Conservation (phyloP, 2,329 filamentous ascomycete species). For the Fusarium goolgardi region DNA sequence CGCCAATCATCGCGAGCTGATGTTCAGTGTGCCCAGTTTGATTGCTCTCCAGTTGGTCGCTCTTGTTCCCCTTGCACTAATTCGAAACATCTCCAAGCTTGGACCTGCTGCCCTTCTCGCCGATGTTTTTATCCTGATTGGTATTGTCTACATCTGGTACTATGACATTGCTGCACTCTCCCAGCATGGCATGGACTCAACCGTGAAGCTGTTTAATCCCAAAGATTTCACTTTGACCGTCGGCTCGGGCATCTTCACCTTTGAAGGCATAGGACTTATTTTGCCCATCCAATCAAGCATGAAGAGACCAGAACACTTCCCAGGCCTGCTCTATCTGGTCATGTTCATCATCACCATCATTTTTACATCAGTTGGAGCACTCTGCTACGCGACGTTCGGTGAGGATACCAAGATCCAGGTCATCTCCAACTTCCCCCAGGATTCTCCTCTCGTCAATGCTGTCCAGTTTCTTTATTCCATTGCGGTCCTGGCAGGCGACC, state of each 20-base stretch:
- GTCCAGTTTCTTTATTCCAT: constrained; percentile 80
- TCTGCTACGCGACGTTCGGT: constrained; percentile 81
- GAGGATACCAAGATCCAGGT: constrained; percentile 76
- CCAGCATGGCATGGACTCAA: constrained; percentile 66
- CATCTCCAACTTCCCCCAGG: constrained; percentile 80
- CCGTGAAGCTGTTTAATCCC: constrained; percentile 77
- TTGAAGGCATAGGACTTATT: constrained; percentile 81
- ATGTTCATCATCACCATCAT: constrained; percentile 80
- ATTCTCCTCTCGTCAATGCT: constrained; percentile 77
- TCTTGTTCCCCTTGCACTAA: constrained; percentile 74
- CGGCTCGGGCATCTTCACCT: constrained; percentile 80
- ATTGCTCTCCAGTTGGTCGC: constrained; percentile 74
- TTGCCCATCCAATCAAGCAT: constrained; percentile 81
- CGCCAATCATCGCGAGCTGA: constrained; percentile 60
- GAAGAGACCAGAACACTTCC: constrained; percentile 75
- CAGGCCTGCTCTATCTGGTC: constrained; percentile 72
- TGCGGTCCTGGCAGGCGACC: constrained; percentile 78
- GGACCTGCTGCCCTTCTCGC: constrained; percentile 76
- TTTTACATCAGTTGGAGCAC: constrained; percentile 77
- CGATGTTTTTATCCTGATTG: constrained; percentile 77
- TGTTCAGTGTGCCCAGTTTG: constrained; percentile 63
- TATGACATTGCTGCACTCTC: constrained; percentile 72
- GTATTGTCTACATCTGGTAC: constrained; percentile 78
- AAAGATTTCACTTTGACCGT: constrained; percentile 76
- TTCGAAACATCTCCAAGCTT: constrained; percentile 80